Conservation (phyloP, 2,329 filamentous ascomycete species). For the Aspergillus tamarii region DNA sequence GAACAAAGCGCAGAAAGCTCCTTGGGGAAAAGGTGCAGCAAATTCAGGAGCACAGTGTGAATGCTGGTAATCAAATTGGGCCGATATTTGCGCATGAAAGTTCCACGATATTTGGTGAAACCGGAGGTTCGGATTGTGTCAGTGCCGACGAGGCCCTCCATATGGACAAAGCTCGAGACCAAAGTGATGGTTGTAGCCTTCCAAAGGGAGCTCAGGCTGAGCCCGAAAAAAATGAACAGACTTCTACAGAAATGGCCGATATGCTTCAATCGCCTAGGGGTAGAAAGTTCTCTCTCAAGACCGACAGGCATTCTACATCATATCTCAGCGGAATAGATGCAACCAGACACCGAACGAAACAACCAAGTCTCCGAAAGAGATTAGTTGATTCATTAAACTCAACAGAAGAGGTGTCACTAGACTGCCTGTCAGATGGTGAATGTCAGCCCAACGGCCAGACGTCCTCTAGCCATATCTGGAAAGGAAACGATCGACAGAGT, state of each 20-base stretch:
- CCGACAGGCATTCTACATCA: background rate
- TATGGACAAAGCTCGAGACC: background rate
- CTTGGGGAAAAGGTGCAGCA: background rate
- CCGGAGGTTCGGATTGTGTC: background rate
- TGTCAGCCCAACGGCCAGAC: background rate
- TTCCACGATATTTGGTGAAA: too few relatives aligned
- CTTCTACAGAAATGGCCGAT: background rate
- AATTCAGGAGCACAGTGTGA: background rate
- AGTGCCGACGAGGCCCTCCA: background rate
- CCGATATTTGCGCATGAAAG: background rate
- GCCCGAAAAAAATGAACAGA: background rate
- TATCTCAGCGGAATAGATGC: background rate
- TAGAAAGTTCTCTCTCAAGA: background rate
- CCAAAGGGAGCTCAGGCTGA: background rate
- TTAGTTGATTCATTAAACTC: conserved; percentile 39
- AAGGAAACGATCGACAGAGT: background rate
- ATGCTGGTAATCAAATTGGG: background rate
- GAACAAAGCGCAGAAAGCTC: conserved; percentile 17
- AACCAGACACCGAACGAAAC: background rate
- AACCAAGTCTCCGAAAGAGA: conserved; percentile 31
- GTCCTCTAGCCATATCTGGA: background rate
- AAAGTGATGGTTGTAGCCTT: background rate
- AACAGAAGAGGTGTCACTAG: conserved; percentile 10
- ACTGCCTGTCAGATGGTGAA: background rate
- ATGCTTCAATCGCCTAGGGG: background rate